Conservation (phyloP, 371 early-diverging fungal genomes). For the Paramicrosporidium saccamoebae region DNA sequence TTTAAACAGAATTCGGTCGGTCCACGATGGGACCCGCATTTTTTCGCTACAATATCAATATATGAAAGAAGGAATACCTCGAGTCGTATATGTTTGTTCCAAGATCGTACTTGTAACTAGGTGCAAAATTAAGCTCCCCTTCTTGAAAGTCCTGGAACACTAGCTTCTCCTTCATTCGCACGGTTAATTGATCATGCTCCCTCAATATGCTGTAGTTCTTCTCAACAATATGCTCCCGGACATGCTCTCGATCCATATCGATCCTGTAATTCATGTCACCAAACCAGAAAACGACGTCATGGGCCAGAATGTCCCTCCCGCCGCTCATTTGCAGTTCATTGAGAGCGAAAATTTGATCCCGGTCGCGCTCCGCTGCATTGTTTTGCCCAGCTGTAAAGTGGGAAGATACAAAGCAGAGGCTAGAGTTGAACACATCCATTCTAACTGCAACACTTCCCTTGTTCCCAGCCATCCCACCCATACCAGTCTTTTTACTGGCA, state of each 20-base stretch:
- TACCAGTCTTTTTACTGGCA: constrained; percentile 41
- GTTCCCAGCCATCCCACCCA: constrained; percentile 50
- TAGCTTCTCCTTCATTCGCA: constrained; percentile 7
- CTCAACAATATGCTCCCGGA: constrained; percentile 13
- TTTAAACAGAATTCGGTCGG: constrained; percentile 51
- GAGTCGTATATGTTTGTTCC: constrained; percentile 49
- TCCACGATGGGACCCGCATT: constrained; percentile 56
- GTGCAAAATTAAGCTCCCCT: constrained; percentile 32
- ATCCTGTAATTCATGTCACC: constrained; percentile 85
- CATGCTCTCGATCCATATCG: constrained; percentile 14
- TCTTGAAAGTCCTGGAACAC: constrained; percentile 50
- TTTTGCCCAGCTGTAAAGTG: constrained; percentile 73
- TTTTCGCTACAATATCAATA: constrained; percentile 27
- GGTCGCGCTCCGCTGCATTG: constrained; percentile 41
- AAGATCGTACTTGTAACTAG: constrained; percentile 75
- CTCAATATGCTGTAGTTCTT: constrained; percentile 12
- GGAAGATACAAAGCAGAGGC: constrained; percentile 51
- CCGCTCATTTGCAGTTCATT: too few species aligned
- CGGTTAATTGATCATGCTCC: constrained; percentile 25
- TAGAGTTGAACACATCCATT: constrained; percentile 48
- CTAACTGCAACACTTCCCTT: constrained; percentile 60
- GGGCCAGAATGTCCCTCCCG: too few species aligned
- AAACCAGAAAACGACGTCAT: constrained; percentile 30
- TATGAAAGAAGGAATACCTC: too few species aligned
- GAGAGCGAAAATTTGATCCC: not conserved